Evolutionary conservation across 106 monocot species (phyloP).

Genomic region (Posidonia australis): DNA sequence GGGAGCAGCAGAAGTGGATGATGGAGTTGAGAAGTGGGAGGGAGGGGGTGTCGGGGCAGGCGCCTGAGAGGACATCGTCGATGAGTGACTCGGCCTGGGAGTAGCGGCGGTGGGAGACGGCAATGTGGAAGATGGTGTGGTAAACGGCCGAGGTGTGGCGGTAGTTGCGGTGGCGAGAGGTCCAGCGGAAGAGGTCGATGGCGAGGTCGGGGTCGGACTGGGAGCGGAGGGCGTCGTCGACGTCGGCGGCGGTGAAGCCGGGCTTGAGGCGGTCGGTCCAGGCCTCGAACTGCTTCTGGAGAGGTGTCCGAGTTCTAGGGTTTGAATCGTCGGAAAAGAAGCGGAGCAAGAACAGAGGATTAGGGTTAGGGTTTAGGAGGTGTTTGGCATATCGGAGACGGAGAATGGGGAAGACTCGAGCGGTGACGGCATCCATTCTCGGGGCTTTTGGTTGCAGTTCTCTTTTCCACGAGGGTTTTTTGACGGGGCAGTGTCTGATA

Average conservation of each 20-base stretch:
- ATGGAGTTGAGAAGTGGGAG: constrained; percentile 51
- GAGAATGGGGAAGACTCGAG: too few relatives aligned
- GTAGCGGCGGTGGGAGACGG: constrained; percentile 51
- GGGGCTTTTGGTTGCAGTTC: too few relatives aligned
- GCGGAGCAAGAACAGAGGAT: too few relatives aligned
- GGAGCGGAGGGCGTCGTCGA: constrained; percentile 31
- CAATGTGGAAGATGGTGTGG: constrained; percentile 42
- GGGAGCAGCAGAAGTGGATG: constrained; percentile 70
- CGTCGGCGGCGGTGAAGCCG: constrained; percentile 34
- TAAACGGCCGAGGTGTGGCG: constrained; percentile 48
- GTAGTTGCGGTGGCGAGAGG: constrained; percentile 40
- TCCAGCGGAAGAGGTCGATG: constrained; percentile 73
- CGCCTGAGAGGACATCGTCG: constrained; percentile 70
- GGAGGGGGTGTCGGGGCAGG: constrained; percentile 34
- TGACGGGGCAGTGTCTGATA: too few relatives aligned
- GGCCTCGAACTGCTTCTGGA: too few relatives aligned
- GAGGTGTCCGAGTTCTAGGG: too few relatives aligned
- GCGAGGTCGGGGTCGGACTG: constrained; percentile 55
- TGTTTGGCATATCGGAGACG: too few relatives aligned
- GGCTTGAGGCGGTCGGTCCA: too few relatives aligned
- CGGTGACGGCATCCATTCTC: too few relatives aligned
- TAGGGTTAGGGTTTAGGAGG: too few relatives aligned
- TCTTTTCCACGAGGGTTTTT: too few relatives aligned
- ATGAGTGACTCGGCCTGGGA: constrained; percentile 53
- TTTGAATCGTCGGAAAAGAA: too few relatives aligned